Base-by-base conservation (phyloP, 306 rosid genomes). In the Pachyrhizus erosus region DNA sequence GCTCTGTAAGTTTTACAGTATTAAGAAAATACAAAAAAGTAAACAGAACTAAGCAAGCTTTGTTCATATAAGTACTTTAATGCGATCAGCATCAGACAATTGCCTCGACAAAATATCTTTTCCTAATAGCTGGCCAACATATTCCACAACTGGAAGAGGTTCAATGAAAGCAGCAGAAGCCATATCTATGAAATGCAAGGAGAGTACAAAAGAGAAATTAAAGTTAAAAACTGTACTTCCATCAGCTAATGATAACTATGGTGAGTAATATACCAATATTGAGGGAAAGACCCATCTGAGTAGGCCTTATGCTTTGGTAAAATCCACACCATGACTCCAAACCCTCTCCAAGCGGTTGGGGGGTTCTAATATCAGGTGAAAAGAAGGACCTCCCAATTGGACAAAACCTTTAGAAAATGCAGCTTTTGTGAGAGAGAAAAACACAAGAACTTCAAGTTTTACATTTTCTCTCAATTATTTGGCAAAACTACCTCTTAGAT, bases 261-360 rank as follows among this genome's bases (percentile, higher is more conserved):
- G 29, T 13, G 26, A 66, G 43, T 77, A 31, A 74, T 69, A 84
- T 86, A 94, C 99, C 99, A 34, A 96, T 91, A 79, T 96, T 96
- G 76, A 96, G 92, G 42, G 99, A 96, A 77, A 96, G 94, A 17
- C 99, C 99, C 99, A 96, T 96, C 87, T 96, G 99, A 80, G 99
- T 96, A 73, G 99, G 99, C 83, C 99, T 89, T 82, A 96, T 93
- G 89, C 99, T 96, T 84, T 96, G 99, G 86, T 96, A 96, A 88
- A 96, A 96, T 45, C 99, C 99, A 79, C 97, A 90, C 99, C 99
- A 96, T 0, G 98, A 93, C 48, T 96, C 97, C 90, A 96, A 87
- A 40, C 99, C 98, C 76, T 96, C 98, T 39, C 99, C 99, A 6
- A 96, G 99, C 40, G 94, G 87, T 68, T 92, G 98, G 9, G 97